These are phyloP conservation scores for Rasamsonia emersonii DNA, from an alignment of 2,329 filamentous ascomycete genomes.

Conservation along the genomic window DNA sequence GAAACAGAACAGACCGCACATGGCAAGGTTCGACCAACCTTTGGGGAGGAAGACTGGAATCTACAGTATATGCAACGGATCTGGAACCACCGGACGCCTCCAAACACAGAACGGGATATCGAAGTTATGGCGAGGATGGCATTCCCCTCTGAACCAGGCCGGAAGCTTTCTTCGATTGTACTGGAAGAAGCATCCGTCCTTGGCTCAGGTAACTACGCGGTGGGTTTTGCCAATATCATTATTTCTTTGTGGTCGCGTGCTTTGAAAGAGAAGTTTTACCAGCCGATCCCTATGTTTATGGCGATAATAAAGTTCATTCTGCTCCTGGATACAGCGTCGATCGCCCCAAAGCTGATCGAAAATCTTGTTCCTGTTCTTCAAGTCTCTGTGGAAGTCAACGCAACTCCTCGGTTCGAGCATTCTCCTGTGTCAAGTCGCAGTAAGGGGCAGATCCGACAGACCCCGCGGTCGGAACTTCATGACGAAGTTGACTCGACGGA, in stretches of 20 bases:
- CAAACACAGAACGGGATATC: constrained; percentile 42
- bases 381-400: constrained; percentile 45
- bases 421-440: constrained; percentile 34
- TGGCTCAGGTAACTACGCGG: constrained; percentile 37
- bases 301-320: constrained; percentile 33
- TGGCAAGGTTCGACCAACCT: constrained; percentile 11
- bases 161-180: constrained; percentile 45
- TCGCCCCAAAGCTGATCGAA: constrained; percentile 29
- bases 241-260: constrained; percentile 49
- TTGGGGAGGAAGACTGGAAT: constrained; percentile 17
- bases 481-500: constrained; percentile 46
- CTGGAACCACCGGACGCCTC: constrained; percentile 46
- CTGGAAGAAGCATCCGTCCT: constrained; percentile 42
- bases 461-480: constrained; percentile 34
- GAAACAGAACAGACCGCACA: not conserved
- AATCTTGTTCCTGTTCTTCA: constrained; percentile 34
- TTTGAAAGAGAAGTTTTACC: constrained; percentile 45
- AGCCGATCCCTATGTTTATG: constrained; percentile 35
- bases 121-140: constrained; percentile 45
- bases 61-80: constrained; percentile 44
- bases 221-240: constrained; percentile 43
- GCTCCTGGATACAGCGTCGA: constrained; percentile 26
- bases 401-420: constrained; percentile 41
- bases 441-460: constrained; percentile 30
- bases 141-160: constrained; percentile 45